Evolutionary conservation across 1,284 basidiomycete species (phyloP), one percentile per base, ranked within the genome.

Genomic region (Naganishia sp.): DNA sequence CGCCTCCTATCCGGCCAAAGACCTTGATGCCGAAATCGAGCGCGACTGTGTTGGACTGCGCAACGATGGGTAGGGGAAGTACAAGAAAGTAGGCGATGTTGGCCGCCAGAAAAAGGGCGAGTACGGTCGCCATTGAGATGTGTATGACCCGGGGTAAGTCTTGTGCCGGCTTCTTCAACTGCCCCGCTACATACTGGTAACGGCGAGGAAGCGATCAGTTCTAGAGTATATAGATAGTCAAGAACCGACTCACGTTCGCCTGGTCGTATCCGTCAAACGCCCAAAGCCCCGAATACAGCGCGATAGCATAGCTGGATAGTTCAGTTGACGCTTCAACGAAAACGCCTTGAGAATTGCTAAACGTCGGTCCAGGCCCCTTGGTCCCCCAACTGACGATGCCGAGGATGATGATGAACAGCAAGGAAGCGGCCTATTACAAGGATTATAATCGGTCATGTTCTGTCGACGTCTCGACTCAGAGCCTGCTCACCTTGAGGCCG

Each of bases 281-380:
- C 93, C 94, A 99, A 1, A 99, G 80, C 0, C 93, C 93, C 13
- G 92, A 95, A 79, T 98, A 99, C 3, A 98, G 81, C 0, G 95
- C 96, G 13, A 99, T 83, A 4, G 95, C 93, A 79, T 94, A 99
- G 3, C 87, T 83, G 3, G 91, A 89, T 0, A 91, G 89, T 67
- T 89, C 89, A 7, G 76, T 84, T 63, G 89, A 90, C 3, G 92
- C 89, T 2, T 85, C 88, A 7, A 83, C 80, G 72, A 96, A 97
- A 18, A 92, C 83, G 2, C 67, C 65, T 4, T 68, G 31, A 6
- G 65, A 68, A 51, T 73, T 71, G 62, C 66, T 28, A 15, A 78
- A 71, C 0, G 72, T 72, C 7, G 73, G 70, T 0, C 78, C 81
- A 0, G 76, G 69, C 4, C 77, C 76, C n/a, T 78, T 65, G n/a